These are phyloP conservation scores for Candida vaughaniae DNA, from an alignment of 805 yeast genomes.

Conservation along the genomic window DNA sequence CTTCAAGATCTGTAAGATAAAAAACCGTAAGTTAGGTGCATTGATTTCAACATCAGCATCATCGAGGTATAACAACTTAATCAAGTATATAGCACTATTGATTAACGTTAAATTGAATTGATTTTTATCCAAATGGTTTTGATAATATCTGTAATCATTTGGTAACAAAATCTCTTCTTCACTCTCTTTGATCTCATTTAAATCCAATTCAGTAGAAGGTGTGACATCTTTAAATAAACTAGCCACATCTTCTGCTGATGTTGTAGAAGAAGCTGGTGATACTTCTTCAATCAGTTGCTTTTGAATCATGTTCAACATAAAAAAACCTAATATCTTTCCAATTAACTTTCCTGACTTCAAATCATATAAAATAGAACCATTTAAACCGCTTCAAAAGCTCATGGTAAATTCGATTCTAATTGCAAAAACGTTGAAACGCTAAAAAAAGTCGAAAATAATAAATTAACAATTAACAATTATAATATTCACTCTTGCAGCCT, in stretches of 20 bases:
- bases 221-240: neutral
- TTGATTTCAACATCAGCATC: constrained; percentile 15
- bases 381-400: neutral
- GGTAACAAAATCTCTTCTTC: constrained; percentile 21
- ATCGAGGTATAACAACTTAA: constrained; percentile 31
- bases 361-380: neutral
- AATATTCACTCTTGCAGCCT: no score
- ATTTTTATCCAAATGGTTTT: constrained; percentile 35
- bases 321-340: neutral
- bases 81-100: constrained; percentile 34
- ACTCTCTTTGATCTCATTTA: constrained; percentile 1
- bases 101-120: constrained; percentile 41
- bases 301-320: neutral
- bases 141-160: constrained; percentile 40
- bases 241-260: neutral
- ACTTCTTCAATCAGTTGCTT: neutral
- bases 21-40: constrained; percentile 31
- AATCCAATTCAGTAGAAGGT: neutral
- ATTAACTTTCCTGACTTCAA: constrained; percentile 1
- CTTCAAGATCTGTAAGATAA: constrained; percentile 42
- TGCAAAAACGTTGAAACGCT: no score
- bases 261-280: neutral
- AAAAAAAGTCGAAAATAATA: no score
- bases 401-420: no score
- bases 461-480: no score